phyloP scores from a whole-genome alignment of 345 rosid genomes.

The Corymbia maculata region DNA sequence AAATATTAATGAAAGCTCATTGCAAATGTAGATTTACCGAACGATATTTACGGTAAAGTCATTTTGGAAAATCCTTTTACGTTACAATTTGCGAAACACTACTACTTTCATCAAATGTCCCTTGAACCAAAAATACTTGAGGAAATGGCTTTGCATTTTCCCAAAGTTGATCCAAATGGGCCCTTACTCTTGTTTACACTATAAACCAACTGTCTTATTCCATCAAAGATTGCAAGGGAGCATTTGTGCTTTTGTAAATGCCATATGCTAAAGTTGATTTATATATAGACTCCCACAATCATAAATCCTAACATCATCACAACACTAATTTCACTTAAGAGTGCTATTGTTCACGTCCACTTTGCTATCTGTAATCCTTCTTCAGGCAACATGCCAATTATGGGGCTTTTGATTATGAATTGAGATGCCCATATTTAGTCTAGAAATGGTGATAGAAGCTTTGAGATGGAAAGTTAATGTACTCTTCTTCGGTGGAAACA shows the following conservation, averaged over 20 bases:
- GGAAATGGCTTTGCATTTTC: too few relatives aligned
- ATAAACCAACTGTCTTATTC: background rate
- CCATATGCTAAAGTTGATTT: background rate
- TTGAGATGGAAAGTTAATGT: background rate
- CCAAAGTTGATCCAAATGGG: too few relatives aligned
- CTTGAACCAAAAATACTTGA: too few relatives aligned
- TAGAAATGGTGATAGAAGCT: background rate
- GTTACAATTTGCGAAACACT: too few relatives aligned
- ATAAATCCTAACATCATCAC: background rate
- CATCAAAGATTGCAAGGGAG: background rate
- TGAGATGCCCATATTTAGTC: background rate
- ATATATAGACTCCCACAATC: background rate
- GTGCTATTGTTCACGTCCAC: background rate
- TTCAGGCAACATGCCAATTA: background rate
- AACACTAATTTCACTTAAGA: background rate
- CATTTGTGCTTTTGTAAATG: background rate
- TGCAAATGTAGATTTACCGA: too few relatives aligned
- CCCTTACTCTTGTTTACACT: background rate
- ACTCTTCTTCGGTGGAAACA: background rate
- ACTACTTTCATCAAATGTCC: too few relatives aligned
- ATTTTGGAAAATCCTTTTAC: too few relatives aligned
- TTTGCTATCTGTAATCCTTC: background rate
- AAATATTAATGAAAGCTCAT: too few relatives aligned
- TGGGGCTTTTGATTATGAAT: background rate
- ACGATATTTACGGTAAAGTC: too few relatives aligned